These are phyloP conservation scores for Lichtheimia ornata DNA, from an alignment of 371 early-diverging fungal species.

Conservation along the genomic window DNA sequence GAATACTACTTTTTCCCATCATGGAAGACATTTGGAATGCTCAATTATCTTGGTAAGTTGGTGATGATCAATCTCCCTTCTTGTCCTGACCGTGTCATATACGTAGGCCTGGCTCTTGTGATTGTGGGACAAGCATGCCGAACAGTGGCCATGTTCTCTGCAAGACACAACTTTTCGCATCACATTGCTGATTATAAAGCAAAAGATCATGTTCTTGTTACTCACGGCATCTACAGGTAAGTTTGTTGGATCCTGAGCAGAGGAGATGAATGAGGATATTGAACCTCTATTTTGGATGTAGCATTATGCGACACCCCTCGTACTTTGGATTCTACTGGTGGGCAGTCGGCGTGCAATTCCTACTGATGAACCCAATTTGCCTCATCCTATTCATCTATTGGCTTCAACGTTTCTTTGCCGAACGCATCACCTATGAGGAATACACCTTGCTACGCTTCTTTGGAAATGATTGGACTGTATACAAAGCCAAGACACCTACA, in stretches of 20 bases:
- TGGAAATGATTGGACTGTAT: conserved; percentile 64
- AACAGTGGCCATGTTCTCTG: conserved; percentile 79
- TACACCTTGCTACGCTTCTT: conserved; percentile 72
- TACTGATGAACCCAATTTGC: conserved; percentile 77
- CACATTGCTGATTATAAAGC: conserved; percentile 67
- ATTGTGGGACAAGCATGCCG: conserved; percentile 69
- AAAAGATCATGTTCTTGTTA: conserved; percentile 72
- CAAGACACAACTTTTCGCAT: conserved; percentile 81
- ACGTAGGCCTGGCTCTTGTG: conserved; percentile 58
- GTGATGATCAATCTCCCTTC: neutral
- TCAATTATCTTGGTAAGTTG: conserved; percentile 58
- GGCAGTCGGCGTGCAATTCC: conserved; percentile 73
- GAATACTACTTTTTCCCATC: conserved; percentile 67
- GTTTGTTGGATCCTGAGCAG: too few relatives aligned
- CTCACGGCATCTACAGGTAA: conserved; percentile 77
- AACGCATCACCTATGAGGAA: conserved; percentile 81
- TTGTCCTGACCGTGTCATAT: neutral
- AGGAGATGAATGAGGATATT: too few relatives aligned
- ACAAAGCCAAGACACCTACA: conserved; percentile 44
- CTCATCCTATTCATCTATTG: conserved; percentile 61
- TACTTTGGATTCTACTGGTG: conserved; percentile 91
- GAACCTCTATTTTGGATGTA: conserved; percentile 5
- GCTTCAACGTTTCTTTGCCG: conserved; percentile 70
- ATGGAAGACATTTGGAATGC: conserved; percentile 53
- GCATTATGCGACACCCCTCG: conserved; percentile 84